phyloP scores from a whole-genome alignment of 208 protist species.

The Endotrypanum monterogeii region DNA sequence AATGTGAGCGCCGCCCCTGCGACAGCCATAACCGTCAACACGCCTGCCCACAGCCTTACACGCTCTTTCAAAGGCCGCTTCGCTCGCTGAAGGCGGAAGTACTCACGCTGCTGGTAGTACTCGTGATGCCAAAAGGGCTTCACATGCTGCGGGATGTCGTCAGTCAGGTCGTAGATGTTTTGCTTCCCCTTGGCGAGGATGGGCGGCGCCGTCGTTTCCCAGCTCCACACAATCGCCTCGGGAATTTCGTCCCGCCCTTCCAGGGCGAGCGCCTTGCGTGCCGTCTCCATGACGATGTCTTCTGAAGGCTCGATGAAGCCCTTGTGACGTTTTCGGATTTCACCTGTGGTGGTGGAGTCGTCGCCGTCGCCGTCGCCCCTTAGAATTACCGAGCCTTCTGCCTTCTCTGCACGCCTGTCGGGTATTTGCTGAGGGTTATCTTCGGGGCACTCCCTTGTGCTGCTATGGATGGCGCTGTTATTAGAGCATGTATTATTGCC shows the following conservation, averaged over 20 bases:
- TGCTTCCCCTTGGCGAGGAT: constrained; percentile 80
- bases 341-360: constrained; percentile 3
- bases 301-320: constrained; percentile 83
- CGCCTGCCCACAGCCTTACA: constrained; percentile 36
- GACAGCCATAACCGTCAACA: constrained; percentile 35
- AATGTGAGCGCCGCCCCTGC: constrained; percentile 55
- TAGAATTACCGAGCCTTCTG: background rate
- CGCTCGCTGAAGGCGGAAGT: constrained; percentile 82
- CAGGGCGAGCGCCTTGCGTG: constrained; percentile 74
- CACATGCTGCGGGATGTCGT: constrained; percentile 88
- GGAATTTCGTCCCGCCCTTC: constrained; percentile 77
- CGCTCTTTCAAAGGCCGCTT: constrained; percentile 78
- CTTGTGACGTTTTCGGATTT: constrained; percentile 38
- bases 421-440: background rate
- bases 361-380: background rate
- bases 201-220: constrained; percentile 73
- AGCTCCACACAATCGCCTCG: constrained; percentile 77
- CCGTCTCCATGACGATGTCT: constrained; percentile 86
- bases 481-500: background rate
- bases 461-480: background rate
- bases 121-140: constrained; percentile 89
- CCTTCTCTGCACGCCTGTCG: background rate
- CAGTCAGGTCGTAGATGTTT: constrained; percentile 85
- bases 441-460: background rate
- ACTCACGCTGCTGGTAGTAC: constrained; percentile 90